Evolutionary conservation across 495 filamentous ascomycete species (phyloP), one percentile per base, ranked within the genome.

Genomic region (Penicillium goetzii): DNA sequence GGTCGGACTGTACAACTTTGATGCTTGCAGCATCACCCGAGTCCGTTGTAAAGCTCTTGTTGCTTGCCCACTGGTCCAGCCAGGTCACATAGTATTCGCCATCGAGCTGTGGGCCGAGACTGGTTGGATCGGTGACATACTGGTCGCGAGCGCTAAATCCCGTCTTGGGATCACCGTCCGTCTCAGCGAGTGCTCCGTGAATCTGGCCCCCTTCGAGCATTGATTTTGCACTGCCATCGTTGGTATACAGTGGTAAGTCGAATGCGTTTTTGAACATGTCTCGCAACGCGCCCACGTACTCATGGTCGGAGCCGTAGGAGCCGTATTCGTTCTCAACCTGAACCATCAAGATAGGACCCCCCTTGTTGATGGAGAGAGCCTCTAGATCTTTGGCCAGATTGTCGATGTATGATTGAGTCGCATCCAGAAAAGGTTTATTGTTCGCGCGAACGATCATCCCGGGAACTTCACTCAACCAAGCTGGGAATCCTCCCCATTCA

Each of bases 251-350:
- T 5, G 74, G 70, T 25, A 79, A 58, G 23, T 76, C 78, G 56
- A 81, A 82, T 17, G 67, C 69, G 0, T 53, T 59, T 1, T 34
- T 58, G 14, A 83, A 64, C 19, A 81, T 77, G 60, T 79, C 74
- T 15, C 73, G 57, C 28, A 83, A 25, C 0, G 67, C 72, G 14
- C 63, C 56, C 19, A 72, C 77, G 51, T 83, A 82, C 2, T 56
- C 60, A 41, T 80, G 77, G 54, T 83, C 71, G 34, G 59, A 64
- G 0, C 79, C 79, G 43, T 76, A 82, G 32, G 74, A 79, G 4
- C 80, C 80, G 58, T 83, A 83, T 57, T 83, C 81, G 56, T 83
- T 83, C 59, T 83, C 81, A 19, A 82, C 72, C 58, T 83, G 81
- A 11, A 79, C 73, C 78, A 82, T 79, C 19, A 83, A 43, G 19